Evolutionary conservation across 352 stramenopile species (phyloP), one percentile per base, ranked within the genome.

Genomic region (Pythium brassicae): DNA sequence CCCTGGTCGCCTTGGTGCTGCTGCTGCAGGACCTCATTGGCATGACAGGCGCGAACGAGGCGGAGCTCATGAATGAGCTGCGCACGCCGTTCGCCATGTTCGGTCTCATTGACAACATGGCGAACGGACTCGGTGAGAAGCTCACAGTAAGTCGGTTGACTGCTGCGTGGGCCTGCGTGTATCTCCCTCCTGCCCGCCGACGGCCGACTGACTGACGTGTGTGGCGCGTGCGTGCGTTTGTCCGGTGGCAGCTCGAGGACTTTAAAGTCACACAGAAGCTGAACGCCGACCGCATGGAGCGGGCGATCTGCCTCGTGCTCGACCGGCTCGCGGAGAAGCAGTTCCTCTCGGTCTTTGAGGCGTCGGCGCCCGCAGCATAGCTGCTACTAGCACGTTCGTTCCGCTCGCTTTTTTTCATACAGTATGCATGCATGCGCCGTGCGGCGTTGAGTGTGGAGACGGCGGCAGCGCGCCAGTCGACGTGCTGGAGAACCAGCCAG

Each of bases 41-140:
- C 44, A 96, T 96, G 87, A 96, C 87, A 7, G 86, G 80, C 47
- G 78, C 82, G 19, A 92, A 96, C 59, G 87, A 96, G 62, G 86
- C 87, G 37, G 83, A 90, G 61, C 69, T 94, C 6, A 74, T 90
- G 23, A 93, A 92, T 56, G 87, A 96, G 45, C 66, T 95, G 49
- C 69, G 67, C 19, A 61, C 92, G 39, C 86, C 84, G 17, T 94
- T 92, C 48, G 84, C 83, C 27, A 95, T 95, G 83, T 83, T 96
- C 23, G 74, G 69, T 49, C 89, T 95, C 57, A 83, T 96, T 44
- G 87, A 96, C 71, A 96, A 96, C 65, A 67, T 95, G 68, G 82
- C 80, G 54, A 92, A 96, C 60, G 87, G 87, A 34, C 68, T 96
- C 15, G 84, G 85, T 51, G 69, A 90, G 34, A 69, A 83, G 44